Evolutionary conservation across 2,329 filamentous ascomycete genomes (phyloP).

Genomic region (Incumbomyces delicatus): DNA sequence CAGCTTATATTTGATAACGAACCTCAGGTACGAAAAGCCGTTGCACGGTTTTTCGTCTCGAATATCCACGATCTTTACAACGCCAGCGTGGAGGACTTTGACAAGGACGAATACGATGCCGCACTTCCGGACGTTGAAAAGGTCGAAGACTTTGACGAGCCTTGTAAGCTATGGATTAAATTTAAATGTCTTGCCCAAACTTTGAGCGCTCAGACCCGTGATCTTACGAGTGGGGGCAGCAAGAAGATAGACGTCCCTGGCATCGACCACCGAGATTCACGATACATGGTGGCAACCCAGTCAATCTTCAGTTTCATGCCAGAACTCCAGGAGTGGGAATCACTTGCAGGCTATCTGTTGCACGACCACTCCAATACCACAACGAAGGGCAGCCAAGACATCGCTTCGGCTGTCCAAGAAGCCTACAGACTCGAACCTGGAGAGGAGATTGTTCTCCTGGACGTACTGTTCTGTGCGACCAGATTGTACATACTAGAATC

Average conservation of each 20-base stretch:
- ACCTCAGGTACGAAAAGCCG: constrained; percentile 71
- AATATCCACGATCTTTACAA: constrained; percentile 76
- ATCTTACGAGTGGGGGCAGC: constrained; percentile 47
- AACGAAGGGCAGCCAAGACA: constrained; percentile 45
- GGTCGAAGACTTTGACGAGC: constrained; percentile 59
- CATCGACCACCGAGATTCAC: constrained; percentile 56
- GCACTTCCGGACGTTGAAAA: constrained; percentile 60
- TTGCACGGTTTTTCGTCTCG: constrained; percentile 81
- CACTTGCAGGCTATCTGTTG: constrained; percentile 77
- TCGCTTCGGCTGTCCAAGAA: constrained; percentile 55
- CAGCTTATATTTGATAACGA: constrained; percentile 85
- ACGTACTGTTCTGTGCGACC: constrained; percentile 75
- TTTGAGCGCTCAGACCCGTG: constrained; percentile 67
- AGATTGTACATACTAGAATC: constrained; percentile 61
- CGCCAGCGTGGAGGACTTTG: constrained; percentile 70
- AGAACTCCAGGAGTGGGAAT: constrained; percentile 78
- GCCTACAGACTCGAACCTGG: constrained; percentile 62
- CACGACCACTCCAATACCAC: constrained; percentile 73
- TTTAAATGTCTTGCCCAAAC: constrained; percentile 84
- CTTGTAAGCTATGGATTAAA: constrained; percentile 76
- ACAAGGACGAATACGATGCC: constrained; percentile 72
- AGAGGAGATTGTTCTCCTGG: constrained; percentile 77
- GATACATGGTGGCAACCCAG: constrained; percentile 77
- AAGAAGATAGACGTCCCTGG: constrained; percentile 48
- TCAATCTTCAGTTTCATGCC: constrained; percentile 72